Conservation (phyloP, 2,329 filamentous ascomycete species). For the Aspergillus bombycis region DNA sequence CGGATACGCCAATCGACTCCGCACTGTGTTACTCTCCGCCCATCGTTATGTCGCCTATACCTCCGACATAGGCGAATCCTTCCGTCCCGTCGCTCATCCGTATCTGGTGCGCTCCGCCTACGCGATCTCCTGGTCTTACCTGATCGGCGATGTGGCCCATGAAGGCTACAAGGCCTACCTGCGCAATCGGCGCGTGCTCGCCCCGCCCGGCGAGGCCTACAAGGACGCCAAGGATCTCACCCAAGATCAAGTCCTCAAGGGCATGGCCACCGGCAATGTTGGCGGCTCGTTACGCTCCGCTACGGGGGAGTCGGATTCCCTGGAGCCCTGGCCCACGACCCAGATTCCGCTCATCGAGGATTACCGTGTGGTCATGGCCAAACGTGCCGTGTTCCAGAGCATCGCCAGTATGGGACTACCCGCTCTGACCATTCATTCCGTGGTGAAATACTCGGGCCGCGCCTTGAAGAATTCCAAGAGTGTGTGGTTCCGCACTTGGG, state of each 20-base stretch:
- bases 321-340: conserved; percentile 45
- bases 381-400: conserved; percentile 87
- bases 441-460: conserved; percentile 84
- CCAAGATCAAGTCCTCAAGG: conserved; percentile 34
- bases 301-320: conserved; percentile 24
- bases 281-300: conserved; percentile 17
- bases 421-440: conserved; percentile 89
- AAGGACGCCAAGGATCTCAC: conserved; percentile 41
- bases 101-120: conserved; percentile 81
- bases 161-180: conserved; percentile 96
- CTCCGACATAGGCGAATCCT: conserved; percentile 93
- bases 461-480: conserved; percentile 86
- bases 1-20: conserved; percentile 82
- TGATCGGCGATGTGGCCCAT: conserved; percentile 85
- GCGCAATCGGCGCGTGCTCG: conserved; percentile 75
- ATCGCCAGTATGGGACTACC: conserved; percentile 92
- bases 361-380: conserved; percentile 86
- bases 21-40: conserved; percentile 84
- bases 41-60: conserved; percentile 98
- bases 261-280: conserved; percentile 41
- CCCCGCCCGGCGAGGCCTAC: conserved; percentile 64
- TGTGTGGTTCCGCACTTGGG: conserved; percentile 75
- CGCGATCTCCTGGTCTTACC: conserved; percentile 88
- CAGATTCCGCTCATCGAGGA: conserved; percentile 78
- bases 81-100: conserved; percentile 88